Base-by-base conservation (phyloP, 1,284 basidiomycete species). In the Trametes pubescens region DNA sequence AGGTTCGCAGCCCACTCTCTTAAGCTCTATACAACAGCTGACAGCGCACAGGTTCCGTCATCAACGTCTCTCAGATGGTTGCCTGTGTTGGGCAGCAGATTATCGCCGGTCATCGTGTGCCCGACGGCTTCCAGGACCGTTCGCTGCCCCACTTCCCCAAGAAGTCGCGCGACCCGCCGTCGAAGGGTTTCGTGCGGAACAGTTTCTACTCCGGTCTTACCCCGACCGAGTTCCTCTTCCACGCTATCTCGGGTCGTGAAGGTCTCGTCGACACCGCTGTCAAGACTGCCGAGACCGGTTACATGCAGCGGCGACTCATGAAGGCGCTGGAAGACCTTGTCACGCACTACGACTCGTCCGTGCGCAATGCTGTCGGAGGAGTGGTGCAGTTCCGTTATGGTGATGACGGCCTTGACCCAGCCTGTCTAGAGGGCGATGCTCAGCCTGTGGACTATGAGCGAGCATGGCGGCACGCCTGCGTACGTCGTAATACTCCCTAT, bases 41-140 rank as follows among this genome's bases (percentile, higher is more conserved):
- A 67, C 35, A 54, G 24, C 9, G 16, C 22, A 2, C 54, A 97
- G 95, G 97, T 77, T 99, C 97, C 72, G 95, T 96, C 69, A 98
- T 99, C 81, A 99, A 99, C 78, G 98, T 99, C 64, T 98, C 96
- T 14, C 98, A 99, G 81, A 99, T 99, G 98, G 98, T 99, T 63
- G 98, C 98, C 70, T 98, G 96, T 87, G 98, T 99, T 71, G 98
- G 98, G 11, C 98, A 99, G 76, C 98, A 99, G 76, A 99, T 99
- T 78, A 99, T 99, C 70, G 90, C 94, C 26, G 98, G 98, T 24
- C 93, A 95, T 76, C 98, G 98, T 88, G 96, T 99, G 8, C 96
- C 96, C 1, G 94, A 99, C 83, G 98, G 97, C 57, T 99, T 99
- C 83, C 98, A 99, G 79, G 98, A 99, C 79, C 94, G 98, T 52